Conservation (phyloP, 2,329 filamentous ascomycete genomes). For the Chaetothyriales sp. region DNA sequence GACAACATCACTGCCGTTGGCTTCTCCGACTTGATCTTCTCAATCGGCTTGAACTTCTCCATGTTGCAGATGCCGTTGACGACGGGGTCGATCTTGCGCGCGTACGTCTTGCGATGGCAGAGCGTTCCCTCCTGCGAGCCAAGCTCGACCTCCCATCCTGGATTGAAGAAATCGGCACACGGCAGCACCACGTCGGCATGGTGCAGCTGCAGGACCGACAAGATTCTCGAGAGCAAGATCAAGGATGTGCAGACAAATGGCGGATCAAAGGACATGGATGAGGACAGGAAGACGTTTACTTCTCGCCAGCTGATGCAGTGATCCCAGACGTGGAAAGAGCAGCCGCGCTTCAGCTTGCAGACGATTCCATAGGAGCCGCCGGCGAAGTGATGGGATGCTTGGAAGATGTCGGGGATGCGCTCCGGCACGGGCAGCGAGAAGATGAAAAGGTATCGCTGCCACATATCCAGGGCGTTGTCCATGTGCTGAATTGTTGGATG, state of each 20-base stretch:
- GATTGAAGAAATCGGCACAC: constrained; percentile 47
- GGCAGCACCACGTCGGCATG: constrained; percentile 47
- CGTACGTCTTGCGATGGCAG: constrained; percentile 42
- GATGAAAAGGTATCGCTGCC: constrained; percentile 36
- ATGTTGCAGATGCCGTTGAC: constrained; percentile 52
- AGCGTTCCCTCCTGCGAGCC: constrained; percentile 43
- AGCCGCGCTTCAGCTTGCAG: constrained; percentile 45
- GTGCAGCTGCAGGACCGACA: constrained; percentile 32
- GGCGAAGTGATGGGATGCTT: constrained; percentile 48
- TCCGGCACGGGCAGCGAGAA: constrained; percentile 43
- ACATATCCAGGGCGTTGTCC: constrained; percentile 26
- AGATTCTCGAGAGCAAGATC: constrained; percentile 33
- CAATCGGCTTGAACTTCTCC: constrained; percentile 46
- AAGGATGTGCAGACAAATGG: constrained; percentile 36
- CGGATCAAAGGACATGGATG: constrained; percentile 34
- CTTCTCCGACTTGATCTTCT: constrained; percentile 41
- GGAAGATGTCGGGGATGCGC: constrained; percentile 44
- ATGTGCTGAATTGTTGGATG: constrained; percentile 25
- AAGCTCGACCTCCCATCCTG: constrained; percentile 48
- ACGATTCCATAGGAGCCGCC: constrained; percentile 47
- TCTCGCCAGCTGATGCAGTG: constrained; percentile 49
- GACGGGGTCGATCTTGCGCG: constrained; percentile 47
- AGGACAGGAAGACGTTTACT: constrained; percentile 35
- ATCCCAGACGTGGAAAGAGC: constrained; percentile 49
- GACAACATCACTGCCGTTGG: constrained; percentile 53